Percentiles rank a stretch among this genome's conserved stretches.
phyloP scores from a whole-genome alignment of 2,329 filamentous ascomycete genomes.

The Plectosphaerella sp. region DNA sequence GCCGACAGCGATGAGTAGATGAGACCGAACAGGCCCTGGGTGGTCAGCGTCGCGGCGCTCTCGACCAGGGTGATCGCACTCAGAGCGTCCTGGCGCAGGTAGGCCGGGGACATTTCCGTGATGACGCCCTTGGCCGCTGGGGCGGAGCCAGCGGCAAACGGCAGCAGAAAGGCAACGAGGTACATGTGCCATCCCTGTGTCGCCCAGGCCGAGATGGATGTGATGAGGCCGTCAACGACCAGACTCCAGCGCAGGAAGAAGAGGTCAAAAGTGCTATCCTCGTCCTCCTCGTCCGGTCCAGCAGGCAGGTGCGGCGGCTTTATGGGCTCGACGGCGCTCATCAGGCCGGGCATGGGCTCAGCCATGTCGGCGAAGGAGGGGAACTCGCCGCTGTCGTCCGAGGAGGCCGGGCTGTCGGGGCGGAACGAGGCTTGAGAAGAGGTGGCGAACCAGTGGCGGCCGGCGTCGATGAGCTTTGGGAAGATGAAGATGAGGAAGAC shows the following conservation, averaged over 20 bases:
- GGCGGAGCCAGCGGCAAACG: slow-evolving; percentile 65
- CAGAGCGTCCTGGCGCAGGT: slow-evolving; percentile 60
- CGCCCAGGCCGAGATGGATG: slow-evolving; percentile 58
- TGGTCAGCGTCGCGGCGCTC: slow-evolving; percentile 60
- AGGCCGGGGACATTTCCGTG: slow-evolving; percentile 61
- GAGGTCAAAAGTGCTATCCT: slow-evolving; percentile 59
- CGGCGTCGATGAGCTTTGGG: slow-evolving; percentile 45
- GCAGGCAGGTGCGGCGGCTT: slow-evolving; percentile 14
- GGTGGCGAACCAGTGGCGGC: slow-evolving; percentile 29
- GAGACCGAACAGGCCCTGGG: slow-evolving; percentile 62
- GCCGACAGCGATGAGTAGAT: slow-evolving; percentile 61
- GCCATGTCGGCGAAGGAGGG: slow-evolving; percentile 29
- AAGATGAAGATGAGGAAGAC: slow-evolving; percentile 52
- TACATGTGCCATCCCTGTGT: slow-evolving; percentile 65
- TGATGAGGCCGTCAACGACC: slow-evolving; percentile 60
- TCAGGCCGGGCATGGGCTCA: slow-evolving; percentile 32
- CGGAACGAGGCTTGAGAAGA: slow-evolving; percentile 1
- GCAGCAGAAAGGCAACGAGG: slow-evolving; percentile 56
- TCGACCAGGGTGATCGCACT: slow-evolving; percentile 67
- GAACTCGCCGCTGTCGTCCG: slow-evolving; percentile 4
- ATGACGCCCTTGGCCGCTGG: slow-evolving; percentile 71
- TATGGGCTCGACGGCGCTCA: slow-evolving; percentile 40
- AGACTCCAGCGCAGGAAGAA: slow-evolving; percentile 64
- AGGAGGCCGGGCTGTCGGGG: background rate
- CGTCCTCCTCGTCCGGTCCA: slow-evolving; percentile 27